phyloP scores from a whole-genome alignment of 352 stramenopile genomes.

The Globisporangium carolinianum region DNA sequence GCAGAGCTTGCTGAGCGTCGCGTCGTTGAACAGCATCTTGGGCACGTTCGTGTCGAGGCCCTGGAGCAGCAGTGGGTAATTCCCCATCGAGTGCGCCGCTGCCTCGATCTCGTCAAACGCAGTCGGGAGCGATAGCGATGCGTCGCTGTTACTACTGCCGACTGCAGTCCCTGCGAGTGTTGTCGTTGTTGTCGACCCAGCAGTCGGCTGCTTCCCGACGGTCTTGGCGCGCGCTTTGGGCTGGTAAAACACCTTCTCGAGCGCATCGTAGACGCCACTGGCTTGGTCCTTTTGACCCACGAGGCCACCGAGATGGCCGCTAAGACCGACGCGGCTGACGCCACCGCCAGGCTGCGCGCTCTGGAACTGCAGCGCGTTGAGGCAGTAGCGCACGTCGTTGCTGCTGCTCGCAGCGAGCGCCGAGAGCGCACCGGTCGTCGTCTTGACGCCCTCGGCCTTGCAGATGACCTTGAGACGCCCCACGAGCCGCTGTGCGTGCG shows the following conservation, averaged over 20 bases:
- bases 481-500: slow-evolving; percentile 85
- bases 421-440: slow-evolving; percentile 59
- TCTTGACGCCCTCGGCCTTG: slow-evolving; percentile 79
- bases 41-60: slow-evolving; percentile 87
- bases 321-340: slow-evolving; percentile 9
- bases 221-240: slow-evolving; percentile 12
- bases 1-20: slow-evolving; percentile 81
- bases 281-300: slow-evolving; percentile 57
- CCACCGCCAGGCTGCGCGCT: slow-evolving; percentile 22
- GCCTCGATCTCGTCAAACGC: slow-evolving; percentile 56
- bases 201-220: too few relatives aligned
- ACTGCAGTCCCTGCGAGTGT: too few relatives aligned
- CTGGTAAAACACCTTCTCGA: slow-evolving; percentile 75
- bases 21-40: slow-evolving; percentile 86
- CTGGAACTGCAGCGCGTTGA: slow-evolving; percentile 97
- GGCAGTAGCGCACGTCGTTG: slow-evolving; percentile 93
- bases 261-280: slow-evolving; percentile 53
- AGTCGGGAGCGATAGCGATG: slow-evolving; percentile 5
- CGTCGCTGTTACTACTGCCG: too few relatives aligned
- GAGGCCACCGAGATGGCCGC: slow-evolving; percentile 23
- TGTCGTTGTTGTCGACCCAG: too few relatives aligned
- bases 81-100: slow-evolving; percentile 64
- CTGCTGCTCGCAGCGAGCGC: slow-evolving; percentile 51
- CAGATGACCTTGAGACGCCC: slow-evolving; percentile 91
- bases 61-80: slow-evolving; percentile 74